These are phyloP conservation scores for Cardamine occulta DNA, from an alignment of 345 rosid genomes.

Conservation along the genomic window DNA sequence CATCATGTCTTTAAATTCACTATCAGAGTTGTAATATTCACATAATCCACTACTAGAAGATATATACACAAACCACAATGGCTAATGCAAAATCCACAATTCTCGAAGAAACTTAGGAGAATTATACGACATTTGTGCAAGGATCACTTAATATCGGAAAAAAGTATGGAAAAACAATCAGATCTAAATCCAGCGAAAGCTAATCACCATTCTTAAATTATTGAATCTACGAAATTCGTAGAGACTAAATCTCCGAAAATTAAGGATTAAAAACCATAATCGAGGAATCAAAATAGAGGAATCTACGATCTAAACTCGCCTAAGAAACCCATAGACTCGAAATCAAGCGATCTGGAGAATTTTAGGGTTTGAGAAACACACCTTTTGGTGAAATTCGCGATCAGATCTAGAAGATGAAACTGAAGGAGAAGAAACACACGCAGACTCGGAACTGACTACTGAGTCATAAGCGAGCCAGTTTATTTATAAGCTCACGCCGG, in stretches of 20 bases:
- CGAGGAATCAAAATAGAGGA: conserved; percentile 17
- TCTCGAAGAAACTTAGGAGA: neutral
- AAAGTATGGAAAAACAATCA: conserved; percentile 3
- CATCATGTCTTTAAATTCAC: no score
- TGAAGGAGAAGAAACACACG: conserved; percentile 16
- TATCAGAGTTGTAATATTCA: neutral
- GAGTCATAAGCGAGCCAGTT: conserved; percentile 30
- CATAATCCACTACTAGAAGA: neutral
- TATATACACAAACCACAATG: neutral
- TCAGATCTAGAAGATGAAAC: conserved; percentile 39
- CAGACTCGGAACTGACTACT: conserved; percentile 31
- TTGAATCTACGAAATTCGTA: conserved; percentile 4
- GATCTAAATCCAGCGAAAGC: conserved; percentile 29
- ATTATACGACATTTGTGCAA: neutral
- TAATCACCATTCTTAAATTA: conserved; percentile 6
- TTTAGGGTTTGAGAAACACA: conserved; percentile 7
- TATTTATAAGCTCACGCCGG: conserved; percentile 33
- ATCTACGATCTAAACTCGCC: neutral
- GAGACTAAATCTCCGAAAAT: neutral
- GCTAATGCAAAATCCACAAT: neutral
- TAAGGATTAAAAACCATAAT: neutral
- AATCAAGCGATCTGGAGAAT: conserved; percentile 18
- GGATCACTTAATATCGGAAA: neutral
- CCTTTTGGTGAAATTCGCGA: conserved; percentile 29
- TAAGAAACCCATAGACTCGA: neutral